Percentiles rank a stretch among this genome's conserved stretches.
Evolutionary conservation across 352 stramenopile species (phyloP).

Genomic region (Globisporangium spinosum): DNA sequence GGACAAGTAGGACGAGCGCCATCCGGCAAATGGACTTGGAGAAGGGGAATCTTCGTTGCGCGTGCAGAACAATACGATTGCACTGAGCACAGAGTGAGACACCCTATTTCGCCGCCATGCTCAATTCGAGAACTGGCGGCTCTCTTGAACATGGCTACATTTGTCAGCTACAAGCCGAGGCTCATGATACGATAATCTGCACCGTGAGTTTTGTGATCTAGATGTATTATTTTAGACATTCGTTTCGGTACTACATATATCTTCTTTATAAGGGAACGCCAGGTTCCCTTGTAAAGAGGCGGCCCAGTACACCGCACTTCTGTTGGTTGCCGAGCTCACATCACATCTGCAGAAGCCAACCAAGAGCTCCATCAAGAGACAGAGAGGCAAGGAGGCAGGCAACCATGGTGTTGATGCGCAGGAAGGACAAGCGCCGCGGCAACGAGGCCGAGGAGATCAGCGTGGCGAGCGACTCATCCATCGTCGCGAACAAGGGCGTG

Average conservation of each 20-base stretch:
- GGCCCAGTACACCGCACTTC: neutral
- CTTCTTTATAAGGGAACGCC: neutral
- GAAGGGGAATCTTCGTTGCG: no score
- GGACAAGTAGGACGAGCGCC: no score
- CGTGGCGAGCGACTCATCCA: conserved; percentile 60
- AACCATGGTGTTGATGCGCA: conserved; percentile 60
- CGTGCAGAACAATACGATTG: no score
- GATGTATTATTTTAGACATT: neutral
- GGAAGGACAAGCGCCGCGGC: conserved; percentile 63
- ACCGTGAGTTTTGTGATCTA: neutral
- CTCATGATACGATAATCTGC: neutral
- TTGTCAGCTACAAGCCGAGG: neutral
- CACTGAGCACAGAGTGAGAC: no score
- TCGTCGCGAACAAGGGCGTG: conserved; percentile 64
- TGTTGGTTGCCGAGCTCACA: neutral
- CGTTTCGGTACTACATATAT: neutral
- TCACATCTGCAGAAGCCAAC: neutral
- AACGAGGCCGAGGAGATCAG: conserved; percentile 58
- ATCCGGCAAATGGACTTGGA: no score
- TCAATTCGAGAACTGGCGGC: no score
- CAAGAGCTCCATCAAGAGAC: neutral
- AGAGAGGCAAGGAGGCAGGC: neutral
- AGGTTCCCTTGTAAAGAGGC: neutral
- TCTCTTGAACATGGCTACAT: neutral
- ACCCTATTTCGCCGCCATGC: no score